Conservation (phyloP, 2,329 filamentous ascomycete genomes). For the Epichloe sibirici region DNA sequence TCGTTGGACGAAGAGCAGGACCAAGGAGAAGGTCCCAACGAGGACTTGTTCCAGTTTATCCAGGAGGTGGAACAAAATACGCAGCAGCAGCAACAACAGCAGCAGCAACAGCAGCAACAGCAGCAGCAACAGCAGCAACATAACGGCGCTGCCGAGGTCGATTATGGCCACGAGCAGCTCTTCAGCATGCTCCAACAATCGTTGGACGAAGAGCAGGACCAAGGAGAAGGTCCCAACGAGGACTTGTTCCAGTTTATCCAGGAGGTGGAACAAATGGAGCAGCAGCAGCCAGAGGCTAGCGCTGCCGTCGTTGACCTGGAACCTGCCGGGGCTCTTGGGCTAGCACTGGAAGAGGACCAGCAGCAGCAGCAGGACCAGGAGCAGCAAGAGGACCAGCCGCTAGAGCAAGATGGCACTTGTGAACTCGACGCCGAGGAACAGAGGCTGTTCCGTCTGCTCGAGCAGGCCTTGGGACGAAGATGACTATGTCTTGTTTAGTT, state of each 20-base stretch:
- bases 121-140: no score
- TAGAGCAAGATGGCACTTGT: not conserved
- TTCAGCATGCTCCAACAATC: no score
- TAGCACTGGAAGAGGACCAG: not conserved
- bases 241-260: not conserved
- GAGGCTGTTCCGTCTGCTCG: not conserved
- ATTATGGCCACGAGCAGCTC: no score
- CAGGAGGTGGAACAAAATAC: not conserved
- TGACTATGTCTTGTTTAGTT: no score
- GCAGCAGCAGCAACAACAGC: not conserved
- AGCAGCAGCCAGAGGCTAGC: not conserved
- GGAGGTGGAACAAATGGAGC: not conserved
- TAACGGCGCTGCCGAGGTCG: no score
- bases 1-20: no score
- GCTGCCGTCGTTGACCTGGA: not conserved
- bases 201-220: no score
- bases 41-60: not conserved
- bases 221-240: no score
- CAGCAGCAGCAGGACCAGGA: not conserved
- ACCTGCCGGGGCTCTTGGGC: no score
- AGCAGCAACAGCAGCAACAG: no score
- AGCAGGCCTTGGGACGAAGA: no score
- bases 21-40: no score
- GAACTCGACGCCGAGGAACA: not conserved
- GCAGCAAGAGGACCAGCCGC: not conserved